Evolutionary conservation across 1,284 basidiomycete species (phyloP).

Genomic region (Tremellales sp.): DNA sequence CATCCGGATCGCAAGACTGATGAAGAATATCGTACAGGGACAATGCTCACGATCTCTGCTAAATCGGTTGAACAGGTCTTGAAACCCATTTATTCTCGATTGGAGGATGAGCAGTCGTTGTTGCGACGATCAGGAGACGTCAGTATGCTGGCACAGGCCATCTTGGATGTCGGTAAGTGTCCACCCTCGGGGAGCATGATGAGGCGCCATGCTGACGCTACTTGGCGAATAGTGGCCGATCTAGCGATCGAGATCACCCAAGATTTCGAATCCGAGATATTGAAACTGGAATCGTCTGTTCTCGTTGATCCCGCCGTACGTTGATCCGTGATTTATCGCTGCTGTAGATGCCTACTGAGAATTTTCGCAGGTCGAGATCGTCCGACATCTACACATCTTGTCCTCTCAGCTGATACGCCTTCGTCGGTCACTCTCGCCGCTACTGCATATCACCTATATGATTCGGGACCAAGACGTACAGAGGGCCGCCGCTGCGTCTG

Average conservation of each 20-base stretch:
- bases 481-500: conserved; percentile 37
- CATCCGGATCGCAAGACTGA: too few relatives aligned
- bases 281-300: conserved; percentile 46
- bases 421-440: conserved; percentile 39
- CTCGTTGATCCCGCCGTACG: conserved; percentile 41
- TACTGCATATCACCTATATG: conserved; percentile 43
- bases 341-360: not conserved
- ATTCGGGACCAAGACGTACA: conserved; percentile 46
- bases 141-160: conserved; percentile 47
- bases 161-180: conserved; percentile 43
- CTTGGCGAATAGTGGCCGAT: conserved; percentile 34
- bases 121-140: conserved; percentile 44
- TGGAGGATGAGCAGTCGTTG: conserved; percentile 44
- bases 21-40: conserved; percentile 20
- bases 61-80: conserved; percentile 39
- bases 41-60: conserved; percentile 41
- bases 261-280: conserved; percentile 47
- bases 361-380: conserved; percentile 41
- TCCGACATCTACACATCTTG: conserved; percentile 46
- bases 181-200: not conserved
- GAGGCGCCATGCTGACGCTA: not conserved
- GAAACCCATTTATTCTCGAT: conserved; percentile 43
- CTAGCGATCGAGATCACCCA: conserved; percentile 42
- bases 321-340: not conserved
- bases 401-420: conserved; percentile 48